phyloP scores from a whole-genome alignment of 2,329 filamentous ascomycete genomes.

The Diaporthe destruens region DNA sequence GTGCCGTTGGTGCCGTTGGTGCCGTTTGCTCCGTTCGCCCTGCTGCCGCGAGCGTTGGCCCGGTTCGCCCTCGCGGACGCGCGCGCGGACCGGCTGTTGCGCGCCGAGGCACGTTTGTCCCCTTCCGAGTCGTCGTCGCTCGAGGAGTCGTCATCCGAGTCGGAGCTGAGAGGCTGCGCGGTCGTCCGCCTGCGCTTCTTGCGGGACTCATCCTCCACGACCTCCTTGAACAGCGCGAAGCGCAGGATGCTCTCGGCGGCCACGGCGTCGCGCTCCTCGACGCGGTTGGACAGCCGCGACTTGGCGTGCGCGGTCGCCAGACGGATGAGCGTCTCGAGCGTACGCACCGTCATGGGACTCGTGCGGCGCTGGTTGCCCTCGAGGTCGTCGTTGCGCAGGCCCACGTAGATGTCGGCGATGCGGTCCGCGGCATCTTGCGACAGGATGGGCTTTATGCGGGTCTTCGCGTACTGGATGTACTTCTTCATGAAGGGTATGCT shows the following conservation, averaged over 20 bases:
- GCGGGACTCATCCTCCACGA: conserved; percentile 81
- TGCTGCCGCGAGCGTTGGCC: conserved; percentile 43
- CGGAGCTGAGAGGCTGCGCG: conserved; percentile 64
- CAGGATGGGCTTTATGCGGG: conserved; percentile 86
- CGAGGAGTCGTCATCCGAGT: conserved; percentile 69
- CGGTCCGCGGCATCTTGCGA: conserved; percentile 93
- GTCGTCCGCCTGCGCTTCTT: conserved; percentile 83
- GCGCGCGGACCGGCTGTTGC: conserved; percentile 46
- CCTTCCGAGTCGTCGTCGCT: conserved; percentile 71
- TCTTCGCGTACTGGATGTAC: conserved; percentile 98
- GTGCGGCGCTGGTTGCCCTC: conserved; percentile 94
- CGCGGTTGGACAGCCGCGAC: conserved; percentile 85
- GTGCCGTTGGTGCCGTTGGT: conserved; percentile 45
- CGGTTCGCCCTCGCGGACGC: conserved; percentile 51
- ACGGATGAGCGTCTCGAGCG: conserved; percentile 97
- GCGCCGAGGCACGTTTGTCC: conserved; percentile 51
- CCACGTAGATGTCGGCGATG: conserved; percentile 91
- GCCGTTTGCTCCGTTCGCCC: conserved; percentile 46
- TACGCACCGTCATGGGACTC: conserved; percentile 95
- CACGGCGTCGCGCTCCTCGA: conserved; percentile 89
- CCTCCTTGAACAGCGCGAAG: conserved; percentile 97
- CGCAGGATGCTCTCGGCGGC: conserved; percentile 90
- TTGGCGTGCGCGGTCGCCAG: conserved; percentile 96
- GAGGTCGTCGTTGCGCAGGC: conserved; percentile 94
- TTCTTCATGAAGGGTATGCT: conserved; percentile 99